Conservation (phyloP, 1,139 yeast species). For the Groenewaldozyma auringiensis region DNA sequence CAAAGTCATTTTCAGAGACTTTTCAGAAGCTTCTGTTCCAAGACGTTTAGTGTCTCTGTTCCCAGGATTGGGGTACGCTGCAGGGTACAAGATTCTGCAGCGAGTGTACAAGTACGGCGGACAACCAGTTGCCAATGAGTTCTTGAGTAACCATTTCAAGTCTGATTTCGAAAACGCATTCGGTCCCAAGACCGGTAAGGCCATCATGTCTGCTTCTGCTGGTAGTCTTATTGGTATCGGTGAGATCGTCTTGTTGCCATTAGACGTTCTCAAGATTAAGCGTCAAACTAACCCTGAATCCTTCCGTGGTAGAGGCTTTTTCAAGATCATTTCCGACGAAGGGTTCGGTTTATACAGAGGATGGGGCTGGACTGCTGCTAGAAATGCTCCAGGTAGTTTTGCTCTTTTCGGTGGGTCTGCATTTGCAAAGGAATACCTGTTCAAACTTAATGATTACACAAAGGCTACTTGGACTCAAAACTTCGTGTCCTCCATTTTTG, state of each 20-base stretch:
- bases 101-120: conserved; percentile 99
- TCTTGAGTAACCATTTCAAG: conserved; percentile 67
- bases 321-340: conserved; percentile 79
- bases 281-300: conserved; percentile 99
- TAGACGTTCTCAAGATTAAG: conserved; percentile 93
- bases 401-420: conserved; percentile 98
- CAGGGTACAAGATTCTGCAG: conserved; percentile 91
- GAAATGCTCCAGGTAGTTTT: conserved; percentile 98
- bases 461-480: conserved; percentile 93
- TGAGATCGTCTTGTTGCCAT: conserved; percentile 89
- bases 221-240: conserved; percentile 97
- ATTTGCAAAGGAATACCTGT: conserved; percentile 92
- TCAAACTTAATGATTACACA: conserved; percentile 77
- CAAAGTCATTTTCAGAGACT: conserved; percentile 76
- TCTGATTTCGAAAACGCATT: conserved; percentile 62
- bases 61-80: conserved; percentile 98
- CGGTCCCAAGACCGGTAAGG: conserved; percentile 95
- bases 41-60: conserved; percentile 74
- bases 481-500: conserved; percentile 91
- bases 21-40: conserved; percentile 63
- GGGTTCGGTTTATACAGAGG: conserved; percentile 94
- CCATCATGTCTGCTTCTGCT: conserved; percentile 92
- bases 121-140: conserved; percentile 96
- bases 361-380: conserved; percentile 99
- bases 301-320: conserved; percentile 93